A percentile compares a stretch with the other conserved stretches of the same genome.
phyloP scores from a whole-genome alignment of 1,284 basidiomycete genomes.

The Spongispora temasekensis region DNA sequence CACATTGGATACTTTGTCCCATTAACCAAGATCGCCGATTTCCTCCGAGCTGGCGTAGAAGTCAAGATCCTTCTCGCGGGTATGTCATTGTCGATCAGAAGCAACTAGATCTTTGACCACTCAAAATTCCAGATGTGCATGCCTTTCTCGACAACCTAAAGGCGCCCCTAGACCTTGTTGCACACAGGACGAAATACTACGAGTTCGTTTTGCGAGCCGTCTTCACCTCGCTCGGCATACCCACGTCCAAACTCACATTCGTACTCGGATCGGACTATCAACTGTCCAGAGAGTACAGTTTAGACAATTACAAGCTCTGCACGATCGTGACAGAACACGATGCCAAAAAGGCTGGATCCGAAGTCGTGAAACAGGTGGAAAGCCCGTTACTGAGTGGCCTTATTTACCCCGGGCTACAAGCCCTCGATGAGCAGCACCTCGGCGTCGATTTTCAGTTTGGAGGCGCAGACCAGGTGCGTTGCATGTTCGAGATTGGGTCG shows the following conservation, averaged over 20 bases:
- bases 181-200: constrained; percentile 91
- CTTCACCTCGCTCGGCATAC: constrained; percentile 50
- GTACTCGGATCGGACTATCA: not conserved
- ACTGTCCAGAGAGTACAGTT: not conserved
- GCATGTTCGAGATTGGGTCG: not conserved
- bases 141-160: not conserved
- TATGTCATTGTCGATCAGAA: not conserved
- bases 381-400: not conserved
- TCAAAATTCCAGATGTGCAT: not conserved
- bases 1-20: constrained; percentile 1
- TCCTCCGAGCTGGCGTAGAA: not conserved
- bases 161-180: constrained; percentile 62
- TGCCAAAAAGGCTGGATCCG: constrained; percentile 98
- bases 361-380: constrained; percentile 99
- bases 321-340: constrained; percentile 94
- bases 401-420: not conserved
- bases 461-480: constrained; percentile 1
- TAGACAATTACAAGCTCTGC: constrained; percentile 47
- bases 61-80: not conserved
- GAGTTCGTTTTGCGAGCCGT: constrained; percentile 41
- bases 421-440: constrained; percentile 81
- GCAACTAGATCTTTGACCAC: not conserved
- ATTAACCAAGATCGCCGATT: not conserved
- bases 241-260: constrained; percentile 60
- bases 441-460: constrained; percentile 34